Evolutionary conservation across 2,329 filamentous ascomycete species (phyloP).

Genomic region (Xylaria sp.): DNA sequence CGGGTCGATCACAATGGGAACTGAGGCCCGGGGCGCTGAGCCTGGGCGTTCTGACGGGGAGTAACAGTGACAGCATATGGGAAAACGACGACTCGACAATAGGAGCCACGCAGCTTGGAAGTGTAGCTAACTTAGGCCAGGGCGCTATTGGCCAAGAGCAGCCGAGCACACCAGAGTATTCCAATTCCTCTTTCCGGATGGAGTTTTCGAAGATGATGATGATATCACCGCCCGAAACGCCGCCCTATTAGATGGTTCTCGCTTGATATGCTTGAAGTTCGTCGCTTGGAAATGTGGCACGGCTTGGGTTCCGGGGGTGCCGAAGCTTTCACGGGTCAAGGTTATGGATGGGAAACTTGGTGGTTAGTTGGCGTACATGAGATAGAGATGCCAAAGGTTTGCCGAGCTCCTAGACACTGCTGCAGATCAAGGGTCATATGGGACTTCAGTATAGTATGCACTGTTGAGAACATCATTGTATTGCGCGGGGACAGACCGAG

Average conservation of each 20-base stretch:
- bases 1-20: not conserved
- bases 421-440: not conserved
- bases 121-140: not conserved
- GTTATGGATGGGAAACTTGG: no score
- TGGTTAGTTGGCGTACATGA: not conserved
- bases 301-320: not conserved
- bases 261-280: not conserved
- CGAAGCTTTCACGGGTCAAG: not conserved
- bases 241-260: not conserved
- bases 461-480: slow-evolving; percentile 26
- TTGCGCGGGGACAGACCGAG: slow-evolving; percentile 26
- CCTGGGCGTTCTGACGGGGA: not conserved
- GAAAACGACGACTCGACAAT: not conserved
- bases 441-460: not conserved
- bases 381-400: not conserved
- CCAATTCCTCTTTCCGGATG: not conserved
- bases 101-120: no score
- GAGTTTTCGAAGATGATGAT: not conserved
- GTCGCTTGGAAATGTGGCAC: not conserved
- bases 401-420: not conserved
- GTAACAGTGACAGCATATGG: not conserved
- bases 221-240: slow-evolving; percentile 14
- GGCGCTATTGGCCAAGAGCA: not conserved
- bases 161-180: not conserved
- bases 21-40: not conserved